These are phyloP conservation scores for Amanita rubescens DNA, from an alignment of 768 basidiomycete genomes.

Conservation along the genomic window DNA sequence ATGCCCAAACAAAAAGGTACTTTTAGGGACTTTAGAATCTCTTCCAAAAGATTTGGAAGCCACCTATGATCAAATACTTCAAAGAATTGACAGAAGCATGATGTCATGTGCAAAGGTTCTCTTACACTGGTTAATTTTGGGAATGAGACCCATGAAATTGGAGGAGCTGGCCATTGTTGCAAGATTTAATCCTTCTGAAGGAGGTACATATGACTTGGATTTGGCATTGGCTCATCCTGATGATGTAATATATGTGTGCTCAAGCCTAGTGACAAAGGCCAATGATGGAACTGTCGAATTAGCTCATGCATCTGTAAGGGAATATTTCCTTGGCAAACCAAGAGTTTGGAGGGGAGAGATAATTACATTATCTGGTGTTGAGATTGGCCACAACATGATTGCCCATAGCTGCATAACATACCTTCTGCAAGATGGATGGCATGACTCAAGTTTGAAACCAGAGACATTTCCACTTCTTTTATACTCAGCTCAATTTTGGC, in stretches of 20 bases:
- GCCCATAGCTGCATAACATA: not conserved
- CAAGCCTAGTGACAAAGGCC: not conserved
- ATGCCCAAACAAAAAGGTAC: not conserved
- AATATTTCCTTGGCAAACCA: conserved; percentile 1
- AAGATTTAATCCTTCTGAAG: not conserved
- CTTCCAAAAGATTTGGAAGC: not conserved
- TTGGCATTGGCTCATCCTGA: not conserved
- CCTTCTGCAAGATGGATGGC: not conserved
- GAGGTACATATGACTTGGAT: not conserved
- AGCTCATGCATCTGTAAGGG: conserved; percentile 2
- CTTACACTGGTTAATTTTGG: not conserved
- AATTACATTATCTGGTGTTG: not conserved
- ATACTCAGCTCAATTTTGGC: not conserved
- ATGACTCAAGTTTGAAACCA: not conserved
- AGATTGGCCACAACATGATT: not conserved
- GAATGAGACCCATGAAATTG: not conserved
- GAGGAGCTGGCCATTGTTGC: not conserved
- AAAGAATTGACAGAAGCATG: too few relatives aligned
- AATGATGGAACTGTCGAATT: not conserved
- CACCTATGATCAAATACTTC: too few relatives aligned
- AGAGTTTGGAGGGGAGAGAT: not conserved
- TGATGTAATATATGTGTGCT: too few relatives aligned
- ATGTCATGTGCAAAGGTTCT: not conserved
- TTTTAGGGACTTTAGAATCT: not conserved
- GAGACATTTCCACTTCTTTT: not conserved